These are phyloP conservation scores for Tulasnella calospora DNA, from an alignment of 768 basidiomycete species.

Conservation along the genomic window DNA sequence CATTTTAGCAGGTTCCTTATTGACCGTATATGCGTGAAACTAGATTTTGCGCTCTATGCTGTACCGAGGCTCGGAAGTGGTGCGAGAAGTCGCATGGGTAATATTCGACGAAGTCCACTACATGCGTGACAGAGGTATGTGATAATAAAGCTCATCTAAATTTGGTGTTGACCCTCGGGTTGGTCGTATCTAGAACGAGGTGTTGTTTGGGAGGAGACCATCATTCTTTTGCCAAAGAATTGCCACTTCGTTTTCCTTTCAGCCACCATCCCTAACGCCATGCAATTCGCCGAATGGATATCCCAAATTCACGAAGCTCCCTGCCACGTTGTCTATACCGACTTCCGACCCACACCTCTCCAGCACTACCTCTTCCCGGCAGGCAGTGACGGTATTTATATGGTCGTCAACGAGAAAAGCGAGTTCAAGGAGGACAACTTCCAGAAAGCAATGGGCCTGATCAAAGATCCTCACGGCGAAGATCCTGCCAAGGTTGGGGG, in stretches of 20 bases:
- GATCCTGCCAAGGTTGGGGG: constrained; percentile 83
- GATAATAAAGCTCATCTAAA: background rate
- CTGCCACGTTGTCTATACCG: constrained; percentile 98
- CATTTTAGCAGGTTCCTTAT: background rate
- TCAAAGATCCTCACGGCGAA: constrained; percentile 78
- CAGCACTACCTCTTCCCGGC: constrained; percentile 98
- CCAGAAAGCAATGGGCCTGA: constrained; percentile 91
- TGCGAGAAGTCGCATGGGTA: constrained; percentile 99
- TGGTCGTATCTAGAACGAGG: constrained; percentile 62
- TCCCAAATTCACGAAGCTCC: constrained; percentile 95
- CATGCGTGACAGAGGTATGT: constrained; percentile 84
- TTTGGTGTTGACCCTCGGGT: background rate
- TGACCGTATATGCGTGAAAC: constrained; percentile 4
- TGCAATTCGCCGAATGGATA: constrained; percentile 99
- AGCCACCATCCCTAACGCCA: constrained; percentile 97
- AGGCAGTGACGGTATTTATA: constrained; percentile 92
- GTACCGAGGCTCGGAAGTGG: constrained; percentile 96
- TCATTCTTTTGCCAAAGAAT: constrained; percentile 91
- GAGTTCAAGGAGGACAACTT: constrained; percentile 98
- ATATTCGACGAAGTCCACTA: constrained; percentile 99
- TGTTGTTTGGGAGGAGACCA: constrained; percentile 99
- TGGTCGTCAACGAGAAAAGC: constrained; percentile 98
- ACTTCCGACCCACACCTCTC: constrained; percentile 95
- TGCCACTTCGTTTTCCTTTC: constrained; percentile 98
- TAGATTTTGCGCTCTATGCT: constrained; percentile 98